A percentile compares a stretch with the other conserved stretches of the same genome.
phyloP scores from a whole-genome alignment of 176 grass and related monocot genomes.

The Raddia guianensis region DNA sequence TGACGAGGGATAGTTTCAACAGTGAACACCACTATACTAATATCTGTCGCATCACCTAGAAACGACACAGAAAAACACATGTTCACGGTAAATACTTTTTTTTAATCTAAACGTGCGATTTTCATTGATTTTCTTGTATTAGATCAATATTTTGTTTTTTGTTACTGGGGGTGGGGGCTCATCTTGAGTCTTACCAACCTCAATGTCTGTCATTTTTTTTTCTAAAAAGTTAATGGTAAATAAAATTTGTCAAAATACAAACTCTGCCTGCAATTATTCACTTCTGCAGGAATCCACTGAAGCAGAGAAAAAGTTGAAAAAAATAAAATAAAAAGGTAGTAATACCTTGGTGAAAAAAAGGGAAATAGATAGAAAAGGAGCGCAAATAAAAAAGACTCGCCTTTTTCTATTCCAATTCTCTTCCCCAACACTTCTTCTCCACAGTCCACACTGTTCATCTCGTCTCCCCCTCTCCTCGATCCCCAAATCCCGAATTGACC shows the following conservation, averaged over 20 bases:
- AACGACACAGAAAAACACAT: no score
- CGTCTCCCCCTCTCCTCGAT: constrained; percentile 39
- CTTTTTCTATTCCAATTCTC: constrained; percentile 55
- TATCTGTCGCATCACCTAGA: no score
- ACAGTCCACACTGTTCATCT: constrained; percentile 57
- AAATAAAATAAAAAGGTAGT: not conserved
- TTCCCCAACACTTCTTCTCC: constrained; percentile 36
- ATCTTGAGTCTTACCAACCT: not conserved
- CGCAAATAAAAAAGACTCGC: constrained; percentile 35
- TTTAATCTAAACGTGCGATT: no score
- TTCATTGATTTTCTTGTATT: no score
- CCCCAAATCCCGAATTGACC: constrained; percentile 63
- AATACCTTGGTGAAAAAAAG: not conserved
- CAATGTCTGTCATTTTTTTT: no score
- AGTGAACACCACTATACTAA: no score
- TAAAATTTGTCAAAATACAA: not conserved
- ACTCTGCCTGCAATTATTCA: not conserved
- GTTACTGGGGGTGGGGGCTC: no score
- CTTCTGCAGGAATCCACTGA: not conserved
- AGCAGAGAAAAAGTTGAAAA: not conserved
- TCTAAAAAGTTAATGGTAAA: not conserved
- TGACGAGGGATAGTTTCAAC: no score
- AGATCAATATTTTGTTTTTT: no score
- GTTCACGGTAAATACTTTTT: no score
- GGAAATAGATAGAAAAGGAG: not conserved